Conservation (phyloP, 768 basidiomycete genomes). For the Clathrus columnatus region DNA sequence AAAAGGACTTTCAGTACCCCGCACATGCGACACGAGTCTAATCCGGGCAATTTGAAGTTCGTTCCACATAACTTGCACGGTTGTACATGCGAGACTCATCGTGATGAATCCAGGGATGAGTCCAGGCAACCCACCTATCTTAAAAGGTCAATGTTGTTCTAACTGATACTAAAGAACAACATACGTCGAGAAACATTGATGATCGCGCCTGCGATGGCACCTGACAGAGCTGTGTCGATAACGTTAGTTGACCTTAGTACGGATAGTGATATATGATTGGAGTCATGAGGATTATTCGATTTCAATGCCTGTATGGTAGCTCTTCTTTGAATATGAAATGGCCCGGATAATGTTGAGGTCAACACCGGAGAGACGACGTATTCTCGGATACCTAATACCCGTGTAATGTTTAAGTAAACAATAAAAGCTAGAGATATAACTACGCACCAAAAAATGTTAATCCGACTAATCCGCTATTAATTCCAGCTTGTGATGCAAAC, state of each 20-base stretch:
- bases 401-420: neutral
- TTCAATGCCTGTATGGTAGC: slow-evolving; percentile 22
- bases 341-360: slow-evolving; percentile 33
- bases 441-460: slow-evolving; percentile 71
- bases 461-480: slow-evolving; percentile 66
- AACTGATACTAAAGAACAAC: slow-evolving; percentile 19
- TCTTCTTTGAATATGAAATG: slow-evolving; percentile 38
- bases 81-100: slow-evolving; percentile 45
- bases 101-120: slow-evolving; percentile 53
- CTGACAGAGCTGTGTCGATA: slow-evolving; percentile 67
- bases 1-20: slow-evolving; percentile 12
- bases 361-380: slow-evolving; percentile 62
- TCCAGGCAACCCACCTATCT: slow-evolving; percentile 51
- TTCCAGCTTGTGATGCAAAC: slow-evolving; percentile 49
- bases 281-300: slow-evolving; percentile 12
- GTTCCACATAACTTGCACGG: slow-evolving; percentile 64
- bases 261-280: slow-evolving; percentile 30
- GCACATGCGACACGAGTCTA: slow-evolving; percentile 38
- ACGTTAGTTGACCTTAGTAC: slow-evolving; percentile 52
- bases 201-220: slow-evolving; percentile 56
- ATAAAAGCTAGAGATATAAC: neutral
- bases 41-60: slow-evolving; percentile 55
- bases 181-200: slow-evolving; percentile 52
- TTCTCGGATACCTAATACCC: slow-evolving; percentile 57
- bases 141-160: neutral